Evolutionary conservation across 2,329 filamentous ascomycete genomes (phyloP).

Genomic region (Dactylellina cionopaga): DNA sequence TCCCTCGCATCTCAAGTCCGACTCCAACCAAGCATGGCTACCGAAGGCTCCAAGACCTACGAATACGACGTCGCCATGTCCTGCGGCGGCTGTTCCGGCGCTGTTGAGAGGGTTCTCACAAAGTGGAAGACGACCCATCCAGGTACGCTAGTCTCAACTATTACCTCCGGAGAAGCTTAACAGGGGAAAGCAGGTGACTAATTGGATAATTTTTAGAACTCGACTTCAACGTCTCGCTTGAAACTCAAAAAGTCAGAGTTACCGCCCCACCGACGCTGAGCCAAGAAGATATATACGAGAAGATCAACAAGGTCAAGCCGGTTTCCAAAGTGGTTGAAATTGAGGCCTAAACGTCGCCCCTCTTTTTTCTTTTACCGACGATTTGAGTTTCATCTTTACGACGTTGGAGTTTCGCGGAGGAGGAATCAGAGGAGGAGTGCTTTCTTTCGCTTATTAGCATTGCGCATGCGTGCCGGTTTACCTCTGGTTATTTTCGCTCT

Average conservation of each 20-base stretch:
- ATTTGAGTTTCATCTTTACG: background rate
- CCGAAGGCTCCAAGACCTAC: slow-evolving; percentile 90
- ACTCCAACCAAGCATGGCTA: background rate
- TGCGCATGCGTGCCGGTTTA: background rate
- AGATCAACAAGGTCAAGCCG: slow-evolving; percentile 50
- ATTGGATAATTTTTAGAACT: slow-evolving; percentile 13
- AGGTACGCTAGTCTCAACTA: slow-evolving; percentile 58
- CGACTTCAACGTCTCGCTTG: slow-evolving; percentile 85
- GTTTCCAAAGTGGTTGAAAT: slow-evolving; percentile 17
- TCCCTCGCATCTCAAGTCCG: too few species aligned
- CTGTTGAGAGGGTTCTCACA: slow-evolving; percentile 88
- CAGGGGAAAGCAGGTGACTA: background rate
- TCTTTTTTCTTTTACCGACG: background rate
- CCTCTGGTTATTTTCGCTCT: background rate
- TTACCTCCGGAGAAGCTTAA: background rate
- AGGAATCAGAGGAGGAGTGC: background rate
- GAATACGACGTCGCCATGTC: slow-evolving; percentile 94
- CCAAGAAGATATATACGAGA: slow-evolving; percentile 43
- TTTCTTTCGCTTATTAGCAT: slow-evolving; percentile 16
- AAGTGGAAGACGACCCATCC: slow-evolving; percentile 78
- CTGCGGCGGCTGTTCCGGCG: slow-evolving; percentile 95
- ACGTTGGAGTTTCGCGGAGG: background rate
- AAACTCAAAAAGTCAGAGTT: slow-evolving; percentile 83
- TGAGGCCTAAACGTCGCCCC: background rate
- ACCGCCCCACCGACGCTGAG: slow-evolving; percentile 67